phyloP scores from a whole-genome alignment of 2,329 filamentous ascomycete species.

The Leptosphaerulina australis region DNA sequence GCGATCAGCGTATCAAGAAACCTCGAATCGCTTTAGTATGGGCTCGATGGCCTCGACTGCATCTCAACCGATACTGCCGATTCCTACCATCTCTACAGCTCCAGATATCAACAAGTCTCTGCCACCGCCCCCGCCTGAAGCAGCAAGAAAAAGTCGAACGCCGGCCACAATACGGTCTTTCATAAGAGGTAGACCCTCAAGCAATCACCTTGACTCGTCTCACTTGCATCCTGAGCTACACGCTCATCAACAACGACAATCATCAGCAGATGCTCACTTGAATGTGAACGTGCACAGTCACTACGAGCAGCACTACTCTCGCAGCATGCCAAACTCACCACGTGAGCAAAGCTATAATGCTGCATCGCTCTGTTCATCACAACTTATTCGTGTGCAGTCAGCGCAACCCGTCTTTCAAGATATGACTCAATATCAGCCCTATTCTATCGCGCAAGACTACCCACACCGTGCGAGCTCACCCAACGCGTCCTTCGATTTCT shows the following conservation, averaged over 20 bases:
- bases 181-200: slow-evolving; percentile 34
- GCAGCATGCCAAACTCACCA: slow-evolving; percentile 46
- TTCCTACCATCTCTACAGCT: slow-evolving; percentile 32
- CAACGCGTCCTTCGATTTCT: slow-evolving; percentile 29
- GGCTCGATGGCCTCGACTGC: slow-evolving; percentile 23
- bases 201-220: slow-evolving; percentile 24
- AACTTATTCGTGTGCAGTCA: slow-evolving; percentile 31
- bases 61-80: slow-evolving; percentile 10
- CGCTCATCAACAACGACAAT: slow-evolving; percentile 27
- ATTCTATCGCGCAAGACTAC: slow-evolving; percentile 12
- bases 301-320: slow-evolving; percentile 33
- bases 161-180: slow-evolving; percentile 34
- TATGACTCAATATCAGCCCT: slow-evolving; percentile 23
- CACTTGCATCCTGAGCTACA: slow-evolving; percentile 6
- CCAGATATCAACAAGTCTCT: slow-evolving; percentile 39
- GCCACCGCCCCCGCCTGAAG: slow-evolving; percentile 33
- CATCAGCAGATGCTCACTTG: slow-evolving; percentile 27
- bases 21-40: slow-evolving; percentile 30
- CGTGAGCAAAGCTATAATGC: slow-evolving; percentile 23
- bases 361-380: slow-evolving; percentile 15
- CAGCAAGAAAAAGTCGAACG: slow-evolving; percentile 33
- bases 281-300: slow-evolving; percentile 30
- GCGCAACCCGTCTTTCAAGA: slow-evolving; percentile 28
- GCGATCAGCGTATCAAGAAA: slow-evolving; percentile 39
- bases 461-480: slow-evolving; percentile 21